Base-by-base conservation (phyloP, 73 alveolate genomes). In the Blepharisma stoltei region DNA sequence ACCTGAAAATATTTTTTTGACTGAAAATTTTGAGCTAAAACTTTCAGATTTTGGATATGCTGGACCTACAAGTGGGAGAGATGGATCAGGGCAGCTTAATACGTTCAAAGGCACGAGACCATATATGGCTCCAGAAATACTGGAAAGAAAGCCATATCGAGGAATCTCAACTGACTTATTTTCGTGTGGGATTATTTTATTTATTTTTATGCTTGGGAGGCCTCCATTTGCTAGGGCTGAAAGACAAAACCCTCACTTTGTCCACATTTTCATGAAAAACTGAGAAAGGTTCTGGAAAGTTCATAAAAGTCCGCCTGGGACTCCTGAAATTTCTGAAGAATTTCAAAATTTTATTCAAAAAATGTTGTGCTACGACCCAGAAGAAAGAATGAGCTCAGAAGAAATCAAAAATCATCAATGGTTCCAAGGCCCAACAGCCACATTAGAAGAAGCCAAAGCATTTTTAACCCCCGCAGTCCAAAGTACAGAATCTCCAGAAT, bases 341-440 rank as follows among this genome's bases (percentile, higher is more conserved):
- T 52, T 52, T 52, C n/a, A 52, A 54, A 60, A 77, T 67, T 89
- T 93, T 53, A 78, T 88, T 60, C 83, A 89, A 52, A 90, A 91
- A 21, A 60, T 93, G 49, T 83, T 93, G 14, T 80, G 85, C 49
- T 89, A 90, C 83, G 93, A 90, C 76, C 98, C 98, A n/a, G 67
- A 78, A 49, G 92, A 87, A 60, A 80, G 98, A 54, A 71, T 90
- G 46, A 71, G 86, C 7, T 71, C 86, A 48, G 45, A 70, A 54
- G 97, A 93, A 70, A 94, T 95, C 38, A 53, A 83, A 67, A 81
- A 83, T 41, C 97, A 90, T 81, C 96, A 96, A 0, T 93, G 81
- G 69, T 90, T 93, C 66, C 90, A 88, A 55, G 90, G 82, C 41
- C 54, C 65, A 8, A 54, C 85, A n/a, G 86, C 76, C 18, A 78